Evolutionary conservation across 148 eudicot genomes (phyloP).

Genomic region (Vaccinium corymbosum): DNA sequence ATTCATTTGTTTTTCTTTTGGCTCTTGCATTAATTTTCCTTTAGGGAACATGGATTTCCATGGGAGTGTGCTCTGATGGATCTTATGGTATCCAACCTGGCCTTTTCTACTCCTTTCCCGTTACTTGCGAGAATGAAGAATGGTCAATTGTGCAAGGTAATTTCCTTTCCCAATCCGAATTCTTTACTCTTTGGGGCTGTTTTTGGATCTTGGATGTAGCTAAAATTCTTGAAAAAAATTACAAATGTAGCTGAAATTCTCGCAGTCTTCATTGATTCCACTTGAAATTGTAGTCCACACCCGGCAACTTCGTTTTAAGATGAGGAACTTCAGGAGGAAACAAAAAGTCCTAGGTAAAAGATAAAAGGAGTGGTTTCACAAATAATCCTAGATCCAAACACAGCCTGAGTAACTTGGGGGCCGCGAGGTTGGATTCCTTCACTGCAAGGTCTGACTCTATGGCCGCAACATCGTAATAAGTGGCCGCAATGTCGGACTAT

Average conservation of each 20-base stretch:
- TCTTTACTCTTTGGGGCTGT: neutral
- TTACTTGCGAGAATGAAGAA: conserved; percentile 71
- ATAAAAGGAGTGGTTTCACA: neutral
- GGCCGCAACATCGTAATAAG: too few species aligned
- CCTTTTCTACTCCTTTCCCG: conserved; percentile 80
- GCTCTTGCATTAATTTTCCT: neutral
- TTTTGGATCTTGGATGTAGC: neutral
- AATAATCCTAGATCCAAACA: neutral
- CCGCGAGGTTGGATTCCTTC: too few species aligned
- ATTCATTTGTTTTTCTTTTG: neutral
- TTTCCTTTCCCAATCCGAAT: neutral
- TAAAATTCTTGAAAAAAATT: neutral
- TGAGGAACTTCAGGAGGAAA: neutral
- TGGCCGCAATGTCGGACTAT: too few species aligned
- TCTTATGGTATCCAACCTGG: conserved; percentile 70
- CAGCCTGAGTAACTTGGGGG: neutral
- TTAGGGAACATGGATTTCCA: conserved; percentile 81
- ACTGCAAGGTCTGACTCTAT: too few species aligned
- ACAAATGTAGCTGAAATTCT: neutral
- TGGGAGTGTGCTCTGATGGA: conserved; percentile 90
- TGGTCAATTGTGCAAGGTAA: conserved; percentile 82
- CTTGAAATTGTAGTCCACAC: neutral
- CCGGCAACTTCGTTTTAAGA: neutral
- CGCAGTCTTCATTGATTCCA: neutral
- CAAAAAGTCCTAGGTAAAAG: neutral